A percentile compares a stretch with the other conserved stretches of the same genome.
Conservation (phyloP, 1,139 yeast species). For the Yamadazyma taylorii region DNA sequence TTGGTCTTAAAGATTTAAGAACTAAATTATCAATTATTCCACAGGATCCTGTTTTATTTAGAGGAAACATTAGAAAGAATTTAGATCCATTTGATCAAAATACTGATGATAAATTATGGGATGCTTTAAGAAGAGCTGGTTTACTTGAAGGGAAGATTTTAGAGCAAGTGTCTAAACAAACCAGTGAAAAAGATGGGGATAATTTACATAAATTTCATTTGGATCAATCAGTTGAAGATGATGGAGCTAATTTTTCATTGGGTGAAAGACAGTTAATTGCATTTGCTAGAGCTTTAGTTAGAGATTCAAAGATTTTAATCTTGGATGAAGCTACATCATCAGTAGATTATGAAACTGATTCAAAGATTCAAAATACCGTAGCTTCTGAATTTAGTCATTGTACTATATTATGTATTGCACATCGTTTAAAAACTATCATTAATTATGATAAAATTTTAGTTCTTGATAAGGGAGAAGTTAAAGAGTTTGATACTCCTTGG, state of each 20-base stretch:
- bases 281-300: conserved; percentile 52
- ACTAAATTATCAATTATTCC: conserved; percentile 82
- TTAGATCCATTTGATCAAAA: conserved; percentile 61
- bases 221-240: conserved; percentile 50
- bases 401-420: conserved; percentile 57
- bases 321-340: conserved; percentile 60
- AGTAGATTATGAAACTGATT: conserved; percentile 57
- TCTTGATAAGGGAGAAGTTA: conserved; percentile 49
- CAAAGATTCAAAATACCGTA: conserved; percentile 50
- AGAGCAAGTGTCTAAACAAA: conserved; percentile 16
- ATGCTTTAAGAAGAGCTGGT: conserved; percentile 32
- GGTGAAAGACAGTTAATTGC: conserved; percentile 58
- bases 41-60: conserved; percentile 87
- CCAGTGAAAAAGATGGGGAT: conserved; percentile 31
- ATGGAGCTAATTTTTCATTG: conserved; percentile 52
- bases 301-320: conserved; percentile 49
- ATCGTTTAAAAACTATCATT: conserved; percentile 52
- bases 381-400: conserved; percentile 43
- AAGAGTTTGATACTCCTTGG: conserved; percentile 51
- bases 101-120: conserved; percentile 33
- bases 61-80: conserved; percentile 78
- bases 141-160: conserved; percentile 32
- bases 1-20: conserved; percentile 78
- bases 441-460: conserved; percentile 53
- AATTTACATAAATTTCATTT: conserved; percentile 41